A percentile compares a stretch with the other conserved stretches of the same genome.
Evolutionary conservation across 1,284 basidiomycete genomes (phyloP).

Genomic region (Rhizopogon parksii): DNA sequence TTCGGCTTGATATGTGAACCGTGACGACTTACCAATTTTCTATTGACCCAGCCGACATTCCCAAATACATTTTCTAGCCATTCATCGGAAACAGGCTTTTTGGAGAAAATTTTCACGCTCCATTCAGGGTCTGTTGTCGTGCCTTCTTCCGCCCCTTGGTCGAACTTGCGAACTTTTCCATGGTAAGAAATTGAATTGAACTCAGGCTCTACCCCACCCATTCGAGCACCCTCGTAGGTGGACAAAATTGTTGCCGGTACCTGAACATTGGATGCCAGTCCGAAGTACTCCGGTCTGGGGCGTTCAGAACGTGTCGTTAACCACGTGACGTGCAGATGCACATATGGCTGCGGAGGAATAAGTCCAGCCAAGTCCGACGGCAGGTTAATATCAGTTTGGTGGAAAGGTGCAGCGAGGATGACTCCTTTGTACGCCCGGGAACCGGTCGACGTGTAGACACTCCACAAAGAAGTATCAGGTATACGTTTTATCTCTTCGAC

Average conservation of each 20-base stretch:
- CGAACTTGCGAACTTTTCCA: constrained; percentile 38
- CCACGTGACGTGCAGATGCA: constrained; percentile 85
- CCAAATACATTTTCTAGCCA: constrained; percentile 66
- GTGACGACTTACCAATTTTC: constrained; percentile 59
- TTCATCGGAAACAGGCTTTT: constrained; percentile 54
- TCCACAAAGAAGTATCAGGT: constrained; percentile 38
- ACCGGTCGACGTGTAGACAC: constrained; percentile 39
- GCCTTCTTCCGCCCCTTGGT: constrained; percentile 20
- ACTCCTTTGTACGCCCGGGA: constrained; percentile 53
- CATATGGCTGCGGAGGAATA: constrained; percentile 68
- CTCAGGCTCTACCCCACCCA: constrained; percentile 54
- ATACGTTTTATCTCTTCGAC: constrained; percentile 43
- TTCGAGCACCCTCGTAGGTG: constrained; percentile 50
- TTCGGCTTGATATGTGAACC: neutral
- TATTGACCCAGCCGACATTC: constrained; percentile 74
- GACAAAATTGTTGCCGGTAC: constrained; percentile 73
- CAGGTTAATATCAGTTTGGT: constrained; percentile 52
- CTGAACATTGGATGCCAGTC: constrained; percentile 35
- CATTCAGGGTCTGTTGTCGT: constrained; percentile 38
- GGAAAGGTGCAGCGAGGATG: constrained; percentile 73
- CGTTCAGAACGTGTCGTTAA: constrained; percentile 68
- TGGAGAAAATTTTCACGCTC: constrained; percentile 86
- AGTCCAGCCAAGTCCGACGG: constrained; percentile 38
- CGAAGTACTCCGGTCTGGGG: constrained; percentile 70
- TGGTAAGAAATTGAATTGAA: constrained; percentile 92